Percentiles rank a stretch among this genome's conserved stretches.
These are phyloP conservation scores for Pseudogymnoascus sp. DNA, from an alignment of 2,329 filamentous ascomycete genomes.

Conservation along the genomic window DNA sequence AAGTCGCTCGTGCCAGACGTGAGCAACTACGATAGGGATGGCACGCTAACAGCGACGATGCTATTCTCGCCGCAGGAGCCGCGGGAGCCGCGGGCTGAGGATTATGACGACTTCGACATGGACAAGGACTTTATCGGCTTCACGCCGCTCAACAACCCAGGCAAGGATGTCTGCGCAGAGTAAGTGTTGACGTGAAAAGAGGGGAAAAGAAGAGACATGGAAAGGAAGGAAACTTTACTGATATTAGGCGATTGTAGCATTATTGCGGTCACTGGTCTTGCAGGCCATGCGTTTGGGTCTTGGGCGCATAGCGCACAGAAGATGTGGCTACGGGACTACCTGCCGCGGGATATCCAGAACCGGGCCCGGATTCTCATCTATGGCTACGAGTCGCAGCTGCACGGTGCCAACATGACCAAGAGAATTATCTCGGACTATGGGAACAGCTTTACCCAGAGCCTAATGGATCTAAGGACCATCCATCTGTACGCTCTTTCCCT, in stretches of 20 bases:
- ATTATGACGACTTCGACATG: background rate
- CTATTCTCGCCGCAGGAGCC: background rate
- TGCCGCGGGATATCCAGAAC: background rate
- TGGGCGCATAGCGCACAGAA: background rate
- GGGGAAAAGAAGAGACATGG: background rate
- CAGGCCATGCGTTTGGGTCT: slow-evolving; percentile 10
- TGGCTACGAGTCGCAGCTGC: slow-evolving; percentile 9
- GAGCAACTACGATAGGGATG: background rate
- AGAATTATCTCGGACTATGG: background rate
- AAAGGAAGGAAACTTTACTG: background rate
- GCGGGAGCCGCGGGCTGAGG: background rate
- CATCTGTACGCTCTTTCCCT: background rate
- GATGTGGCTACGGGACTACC: slow-evolving; percentile 10
- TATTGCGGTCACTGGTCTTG: slow-evolving; percentile 10
- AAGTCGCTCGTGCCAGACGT: background rate
- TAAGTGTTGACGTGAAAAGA: background rate
- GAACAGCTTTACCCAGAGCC: background rate
- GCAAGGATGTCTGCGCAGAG: background rate
- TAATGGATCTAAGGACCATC: background rate
- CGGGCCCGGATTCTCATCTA: slow-evolving; percentile 7
- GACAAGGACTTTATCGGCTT: slow-evolving; percentile 1
- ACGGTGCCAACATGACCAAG: background rate
- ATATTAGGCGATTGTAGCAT: background rate
- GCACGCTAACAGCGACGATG: background rate
- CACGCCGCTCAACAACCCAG: background rate